Percentiles rank a stretch among this genome's conserved stretches.
These are phyloP conservation scores for Annulohypoxylon maeteangense DNA, from an alignment of 495 filamentous ascomycete genomes.

Conservation along the genomic window DNA sequence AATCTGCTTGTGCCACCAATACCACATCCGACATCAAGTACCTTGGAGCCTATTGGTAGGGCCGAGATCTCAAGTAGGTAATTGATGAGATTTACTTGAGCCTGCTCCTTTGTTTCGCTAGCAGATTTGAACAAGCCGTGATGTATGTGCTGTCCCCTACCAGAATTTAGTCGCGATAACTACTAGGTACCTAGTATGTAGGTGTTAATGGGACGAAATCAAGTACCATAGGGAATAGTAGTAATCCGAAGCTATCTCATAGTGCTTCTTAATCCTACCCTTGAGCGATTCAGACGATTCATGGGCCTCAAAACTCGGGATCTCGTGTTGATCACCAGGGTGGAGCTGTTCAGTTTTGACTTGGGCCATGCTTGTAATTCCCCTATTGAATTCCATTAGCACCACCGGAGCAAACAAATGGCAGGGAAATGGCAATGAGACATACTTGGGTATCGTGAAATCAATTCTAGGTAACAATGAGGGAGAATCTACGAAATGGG, in stretches of 20 bases:
- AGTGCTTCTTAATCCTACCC: constrained; percentile 67
- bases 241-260: constrained; percentile 67
- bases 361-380: constrained; percentile 24
- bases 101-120: constrained; percentile 60
- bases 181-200: too few species aligned
- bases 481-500: not conserved
- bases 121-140: constrained; percentile 63
- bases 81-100: constrained; percentile 62
- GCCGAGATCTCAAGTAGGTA: constrained; percentile 60
- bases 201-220: not conserved
- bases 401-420: not conserved
- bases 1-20: constrained; percentile 65
- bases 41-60: constrained; percentile 46
- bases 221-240: constrained; percentile 62
- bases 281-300: constrained; percentile 65
- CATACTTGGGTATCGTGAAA: not conserved
- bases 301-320: constrained; percentile 60
- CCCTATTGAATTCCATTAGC: not conserved
- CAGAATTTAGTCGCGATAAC: not conserved
- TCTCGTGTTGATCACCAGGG: constrained; percentile 58
- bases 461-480: not conserved
- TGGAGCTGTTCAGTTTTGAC: constrained; percentile 19
- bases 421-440: not conserved
- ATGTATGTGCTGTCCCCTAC: constrained; percentile 70
- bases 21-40: constrained; percentile 68